Evolutionary conservation across 1,284 basidiomycete genomes (phyloP), one percentile per base, ranked within the genome.

Genomic region (Chalciporus sp.): DNA sequence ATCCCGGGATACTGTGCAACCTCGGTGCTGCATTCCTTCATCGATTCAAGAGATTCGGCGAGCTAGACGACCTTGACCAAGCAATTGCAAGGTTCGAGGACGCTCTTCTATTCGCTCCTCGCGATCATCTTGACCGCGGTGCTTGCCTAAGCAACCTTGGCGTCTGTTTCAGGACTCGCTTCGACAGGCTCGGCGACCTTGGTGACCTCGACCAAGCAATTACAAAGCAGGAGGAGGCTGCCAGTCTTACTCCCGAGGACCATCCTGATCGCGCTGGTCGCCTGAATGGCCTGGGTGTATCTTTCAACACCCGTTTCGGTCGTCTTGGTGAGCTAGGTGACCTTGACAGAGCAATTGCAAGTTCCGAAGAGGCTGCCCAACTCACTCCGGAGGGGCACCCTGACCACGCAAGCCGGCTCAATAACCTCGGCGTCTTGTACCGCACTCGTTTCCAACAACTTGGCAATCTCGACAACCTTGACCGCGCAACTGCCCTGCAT

Each of bases 11-110:
- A 16, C 2, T 56, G 10, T 8, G 12, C 1, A 51, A 44, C n/a
- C 48, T 56, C 16, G 39, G 52, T 7, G 7, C 37, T 3, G 41
- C 57, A 7, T 33, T 50, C 9, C 20, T 20, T 1, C 2, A 37
- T 29, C 47, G 57, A 29, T 58, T 41, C 39, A 7, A 33, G 28
- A 33, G 35, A 7, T 20, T 42, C 20, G 43, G 45, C 1, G 16
- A 57, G 8, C 17, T 39, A 7, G 27, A 19, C 10, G 57, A 59
- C 40, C 48, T 59, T 8, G 49, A 56, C 8, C 23, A 42, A 35
- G 58, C 53, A 1, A 59, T 59, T n/a, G 23, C 37, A 5, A 7
- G 33, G 16, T 23, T 33, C 44, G 27, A 31, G 8, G 42, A 35
- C 44, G 40, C 28, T 11, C 9, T 31, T 7, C 26, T 14, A 4